A percentile compares a stretch with the other conserved stretches of the same genome.
Evolutionary conservation across 1,139 yeast species (phyloP).

Genomic region (Suhomyces ambrosiae): DNA sequence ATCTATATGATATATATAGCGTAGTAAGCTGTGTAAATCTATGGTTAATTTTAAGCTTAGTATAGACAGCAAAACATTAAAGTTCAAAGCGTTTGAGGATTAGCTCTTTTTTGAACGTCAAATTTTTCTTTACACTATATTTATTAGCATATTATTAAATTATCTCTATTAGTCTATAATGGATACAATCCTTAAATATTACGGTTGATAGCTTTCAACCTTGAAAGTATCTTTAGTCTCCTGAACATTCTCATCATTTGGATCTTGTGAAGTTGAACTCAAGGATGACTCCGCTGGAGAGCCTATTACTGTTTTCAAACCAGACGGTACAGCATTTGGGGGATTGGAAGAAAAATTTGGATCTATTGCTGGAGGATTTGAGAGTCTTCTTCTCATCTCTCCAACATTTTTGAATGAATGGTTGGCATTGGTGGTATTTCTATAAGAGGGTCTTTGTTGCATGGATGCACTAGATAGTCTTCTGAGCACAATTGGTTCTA

Average conservation of each 20-base stretch:
- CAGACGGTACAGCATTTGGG: neutral
- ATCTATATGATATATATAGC: neutral
- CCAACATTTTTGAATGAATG: conserved; percentile 13
- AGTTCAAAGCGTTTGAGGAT: too few relatives aligned
- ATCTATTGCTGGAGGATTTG: neutral
- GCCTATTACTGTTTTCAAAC: conserved; percentile 2
- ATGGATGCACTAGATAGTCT: conserved; percentile 16
- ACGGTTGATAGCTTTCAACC: conserved; percentile 5
- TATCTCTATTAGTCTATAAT: conserved; percentile 3
- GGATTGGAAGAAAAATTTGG: neutral
- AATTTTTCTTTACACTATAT: neutral
- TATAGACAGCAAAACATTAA: too few relatives aligned
- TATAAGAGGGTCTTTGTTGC: conserved; percentile 10
- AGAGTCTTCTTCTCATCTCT: conserved; percentile 2
- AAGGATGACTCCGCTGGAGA: conserved; percentile 3
- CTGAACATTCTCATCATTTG: neutral
- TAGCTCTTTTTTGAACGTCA: neutral
- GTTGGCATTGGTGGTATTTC: conserved; percentile 15
- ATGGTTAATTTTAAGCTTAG: too few relatives aligned
- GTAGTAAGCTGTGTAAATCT: too few relatives aligned
- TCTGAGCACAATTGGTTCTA: conserved; percentile 5
- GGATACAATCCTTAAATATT: conserved; percentile 2
- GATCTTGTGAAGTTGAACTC: neutral
- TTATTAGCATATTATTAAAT: too few relatives aligned
- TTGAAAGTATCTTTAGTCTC: neutral